Evolutionary conservation across 306 rosid species (phyloP).

Genomic region (Glycine latifolia): DNA sequence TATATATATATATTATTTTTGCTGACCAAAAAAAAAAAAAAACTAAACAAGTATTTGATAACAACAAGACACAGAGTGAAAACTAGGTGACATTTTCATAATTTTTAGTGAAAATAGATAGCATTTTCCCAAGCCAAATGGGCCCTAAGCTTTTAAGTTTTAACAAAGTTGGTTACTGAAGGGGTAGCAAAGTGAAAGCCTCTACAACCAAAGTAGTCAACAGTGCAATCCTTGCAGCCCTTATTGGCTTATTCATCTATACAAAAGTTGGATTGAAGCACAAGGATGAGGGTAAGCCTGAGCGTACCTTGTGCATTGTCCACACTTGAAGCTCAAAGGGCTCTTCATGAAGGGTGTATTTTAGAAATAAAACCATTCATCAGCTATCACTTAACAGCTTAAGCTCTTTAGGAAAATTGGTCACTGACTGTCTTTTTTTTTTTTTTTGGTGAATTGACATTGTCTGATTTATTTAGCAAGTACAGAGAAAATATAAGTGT

Average conservation of each 20-base stretch:
- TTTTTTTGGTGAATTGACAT: background rate
- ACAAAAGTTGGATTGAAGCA: background rate
- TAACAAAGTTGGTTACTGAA: too few species aligned
- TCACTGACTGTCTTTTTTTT: background rate
- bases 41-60: background rate
- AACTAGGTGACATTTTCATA: background rate
- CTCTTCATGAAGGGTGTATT: background rate
- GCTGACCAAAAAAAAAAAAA: too few species aligned
- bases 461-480: slow-evolving; percentile 16
- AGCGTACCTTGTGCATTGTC: background rate
- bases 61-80: background rate
- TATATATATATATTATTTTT: too few species aligned
- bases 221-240: background rate
- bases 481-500: background rate
- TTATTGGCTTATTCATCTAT: background rate
- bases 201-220: slow-evolving; percentile 7
- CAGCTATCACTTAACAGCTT: background rate
- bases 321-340: slow-evolving; percentile 19
- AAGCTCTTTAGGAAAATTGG: slow-evolving; percentile 11
- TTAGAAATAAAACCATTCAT: slow-evolving; percentile 15
- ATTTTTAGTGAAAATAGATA: background rate
- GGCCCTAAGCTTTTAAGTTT: background rate
- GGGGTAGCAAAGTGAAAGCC: background rate
- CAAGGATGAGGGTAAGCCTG: slow-evolving; percentile 4
- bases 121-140: slow-evolving; percentile 15